Base-by-base conservation (phyloP, 768 basidiomycete species). In the Amanita muscaria region DNA sequence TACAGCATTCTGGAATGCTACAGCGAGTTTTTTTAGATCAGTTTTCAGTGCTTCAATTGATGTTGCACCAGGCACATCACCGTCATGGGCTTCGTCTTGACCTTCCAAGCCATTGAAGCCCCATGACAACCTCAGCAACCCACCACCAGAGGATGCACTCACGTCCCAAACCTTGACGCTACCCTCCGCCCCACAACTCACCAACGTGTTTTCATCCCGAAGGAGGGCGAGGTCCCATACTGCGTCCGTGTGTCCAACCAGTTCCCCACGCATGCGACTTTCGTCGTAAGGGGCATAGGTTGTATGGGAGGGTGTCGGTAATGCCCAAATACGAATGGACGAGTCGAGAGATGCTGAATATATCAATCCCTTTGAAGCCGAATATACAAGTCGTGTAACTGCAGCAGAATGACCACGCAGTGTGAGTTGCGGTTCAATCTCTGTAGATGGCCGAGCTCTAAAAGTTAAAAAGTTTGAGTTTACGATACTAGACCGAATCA, bases 341-440 rank as follows among this genome's bases (percentile, higher is more conserved):
- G 88, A 85, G 61, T 99, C 96, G 34, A 97, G 68, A 0, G 92
- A 96, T 10, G 88, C 90, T 6, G 92, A 93, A 63, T 92, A 94
- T 34, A 99, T 66, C 11, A 85, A 64, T 30, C 80, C 77, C 50
- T 80, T 81, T 7, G 79, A 74, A 2, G 88, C 80, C 2, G 88
- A 78, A 57, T 89, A 79, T 23, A 87, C 75, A 18, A 98, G 72
- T 24, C 85, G 77, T 1, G 94, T 97, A 54, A 98, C 84, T 27
- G 89, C 79, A 9, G 85, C 84, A 11, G 90, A 88, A 63, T 98
- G 96, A 3, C 92, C 92, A 11, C 96, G 87, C 44, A 89, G 79
- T 1, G 96, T 98, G 31, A 93, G 71, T 56, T 91, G 83, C 2
- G 96, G 94, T 56, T 97, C 93, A 29, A 89, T 77, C 57, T 98